Conservation (phyloP, 129 eudicot species). For the Flaveria robusta region DNA sequence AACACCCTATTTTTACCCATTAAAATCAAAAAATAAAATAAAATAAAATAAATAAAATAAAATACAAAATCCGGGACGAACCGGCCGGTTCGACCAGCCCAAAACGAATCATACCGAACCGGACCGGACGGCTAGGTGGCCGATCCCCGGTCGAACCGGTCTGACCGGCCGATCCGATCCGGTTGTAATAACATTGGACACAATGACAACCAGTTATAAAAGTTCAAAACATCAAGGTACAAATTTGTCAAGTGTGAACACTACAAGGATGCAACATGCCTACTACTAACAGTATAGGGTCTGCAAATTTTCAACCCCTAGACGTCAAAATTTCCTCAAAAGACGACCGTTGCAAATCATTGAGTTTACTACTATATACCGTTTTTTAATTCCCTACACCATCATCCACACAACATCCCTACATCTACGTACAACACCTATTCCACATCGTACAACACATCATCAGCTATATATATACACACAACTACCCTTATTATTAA, state of each 20-base stretch:
- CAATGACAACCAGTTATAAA: background rate
- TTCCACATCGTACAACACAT: constrained; percentile 23
- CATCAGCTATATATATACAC: constrained; percentile 23
- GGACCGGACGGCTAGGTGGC: too few relatives aligned
- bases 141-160: too few relatives aligned
- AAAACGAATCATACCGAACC: too few relatives aligned
- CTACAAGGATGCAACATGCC: background rate
- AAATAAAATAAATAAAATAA: too few relatives aligned
- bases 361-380: constrained; percentile 9
- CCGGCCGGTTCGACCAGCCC: too few relatives aligned
- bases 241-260: background rate
- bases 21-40: too few relatives aligned
- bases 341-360: constrained; percentile 44
- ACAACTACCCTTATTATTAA: background rate
- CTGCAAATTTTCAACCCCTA: background rate
- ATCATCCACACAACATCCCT: constrained; percentile 6
- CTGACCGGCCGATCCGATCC: too few relatives aligned
- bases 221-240: background rate
- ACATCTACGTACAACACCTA: constrained; percentile 21
- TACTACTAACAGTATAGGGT: background rate
- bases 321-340: constrained; percentile 8
- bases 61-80: too few relatives aligned
- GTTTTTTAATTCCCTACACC: constrained; percentile 24
- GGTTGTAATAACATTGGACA: too few relatives aligned
- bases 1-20: too few relatives aligned